Conservation (phyloP, 2,329 filamentous ascomycete genomes). For the Arthrinium puccinioides region DNA sequence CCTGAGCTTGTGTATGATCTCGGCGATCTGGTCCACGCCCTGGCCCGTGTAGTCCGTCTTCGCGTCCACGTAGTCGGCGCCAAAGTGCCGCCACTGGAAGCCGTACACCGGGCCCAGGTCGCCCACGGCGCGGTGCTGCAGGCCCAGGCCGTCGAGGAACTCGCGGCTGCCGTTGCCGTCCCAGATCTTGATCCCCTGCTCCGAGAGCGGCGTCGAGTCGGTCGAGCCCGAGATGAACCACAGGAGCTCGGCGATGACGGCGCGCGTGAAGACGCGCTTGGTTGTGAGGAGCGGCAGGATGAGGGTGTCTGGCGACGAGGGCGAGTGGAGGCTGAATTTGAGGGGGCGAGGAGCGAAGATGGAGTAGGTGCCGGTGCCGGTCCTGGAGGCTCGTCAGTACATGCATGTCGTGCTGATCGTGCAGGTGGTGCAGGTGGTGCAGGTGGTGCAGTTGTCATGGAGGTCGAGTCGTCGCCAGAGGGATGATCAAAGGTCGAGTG, state of each 20-base stretch:
- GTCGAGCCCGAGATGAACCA: constrained; percentile 92
- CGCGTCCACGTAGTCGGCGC: constrained; percentile 77
- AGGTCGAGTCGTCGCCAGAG: constrained; percentile 3
- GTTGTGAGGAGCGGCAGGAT: constrained; percentile 92
- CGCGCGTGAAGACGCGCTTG: constrained; percentile 89
- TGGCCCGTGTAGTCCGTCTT: constrained; percentile 77
- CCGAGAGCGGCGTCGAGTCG: constrained; percentile 67
- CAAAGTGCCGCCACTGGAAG: constrained; percentile 98
- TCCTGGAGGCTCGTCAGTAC: constrained; percentile 42
- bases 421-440: no score
- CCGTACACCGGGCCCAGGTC: constrained; percentile 95
- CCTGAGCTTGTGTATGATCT: constrained; percentile 81
- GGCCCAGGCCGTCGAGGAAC: constrained; percentile 73
- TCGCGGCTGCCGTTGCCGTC: constrained; percentile 91
- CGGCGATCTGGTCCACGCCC: constrained; percentile 87
- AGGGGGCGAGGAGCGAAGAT: constrained; percentile 83
- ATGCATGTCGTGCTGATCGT: no score
- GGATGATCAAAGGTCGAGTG: constrained; percentile 1
- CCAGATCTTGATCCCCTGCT: constrained; percentile 91
- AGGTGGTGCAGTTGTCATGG: no score
- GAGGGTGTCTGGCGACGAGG: constrained; percentile 45
- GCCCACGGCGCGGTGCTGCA: constrained; percentile 74
- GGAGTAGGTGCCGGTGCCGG: constrained; percentile 86
- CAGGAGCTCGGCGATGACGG: constrained; percentile 84
- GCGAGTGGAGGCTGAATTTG: constrained; percentile 72